A percentile compares a stretch with the other conserved stretches of the same genome.
Conservation (phyloP, 495 filamentous ascomycete species). For the Penicillium salamii region DNA sequence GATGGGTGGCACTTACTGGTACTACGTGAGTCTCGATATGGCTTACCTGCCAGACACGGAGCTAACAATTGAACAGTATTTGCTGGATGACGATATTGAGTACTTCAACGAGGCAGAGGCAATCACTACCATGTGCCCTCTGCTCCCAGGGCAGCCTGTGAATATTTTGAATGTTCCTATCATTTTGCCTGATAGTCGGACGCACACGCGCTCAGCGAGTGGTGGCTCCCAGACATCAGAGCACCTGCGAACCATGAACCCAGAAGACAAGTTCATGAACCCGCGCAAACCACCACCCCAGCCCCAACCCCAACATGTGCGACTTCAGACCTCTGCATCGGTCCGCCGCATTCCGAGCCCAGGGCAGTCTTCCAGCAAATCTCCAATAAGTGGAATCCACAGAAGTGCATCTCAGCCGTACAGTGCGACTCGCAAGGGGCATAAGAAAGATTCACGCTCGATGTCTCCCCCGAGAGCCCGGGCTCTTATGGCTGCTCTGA, state of each 20-base stretch:
- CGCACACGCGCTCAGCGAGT: slow-evolving; percentile 35
- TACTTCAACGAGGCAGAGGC: slow-evolving; percentile 66
- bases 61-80: slow-evolving; percentile 55
- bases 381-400: slow-evolving; percentile 25
- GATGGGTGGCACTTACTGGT: slow-evolving; percentile 93
- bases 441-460: slow-evolving; percentile 36
- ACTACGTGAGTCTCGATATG: slow-evolving; percentile 63
- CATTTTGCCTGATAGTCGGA: slow-evolving; percentile 52
- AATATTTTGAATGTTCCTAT: slow-evolving; percentile 79
- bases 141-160: slow-evolving; percentile 80
- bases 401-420: slow-evolving; percentile 36
- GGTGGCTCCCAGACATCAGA: slow-evolving; percentile 39
- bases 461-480: slow-evolving; percentile 39
- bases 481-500: slow-evolving; percentile 35
- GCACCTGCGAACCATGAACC: slow-evolving; percentile 68
- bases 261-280: slow-evolving; percentile 68
- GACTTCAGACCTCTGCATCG: slow-evolving; percentile 56
- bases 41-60: background rate
- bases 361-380: slow-evolving; percentile 24
- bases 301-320: slow-evolving; percentile 37
- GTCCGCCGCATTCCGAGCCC: slow-evolving; percentile 37
- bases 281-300: slow-evolving; percentile 63
- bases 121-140: slow-evolving; percentile 75
- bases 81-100: slow-evolving; percentile 72
- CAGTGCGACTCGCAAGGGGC: slow-evolving; percentile 24